A percentile compares a stretch with the other conserved stretches of the same genome.
These are phyloP conservation scores for Jaltomata sinuosa DNA, from an alignment of 257 asterid genomes.

Conservation along the genomic window DNA sequence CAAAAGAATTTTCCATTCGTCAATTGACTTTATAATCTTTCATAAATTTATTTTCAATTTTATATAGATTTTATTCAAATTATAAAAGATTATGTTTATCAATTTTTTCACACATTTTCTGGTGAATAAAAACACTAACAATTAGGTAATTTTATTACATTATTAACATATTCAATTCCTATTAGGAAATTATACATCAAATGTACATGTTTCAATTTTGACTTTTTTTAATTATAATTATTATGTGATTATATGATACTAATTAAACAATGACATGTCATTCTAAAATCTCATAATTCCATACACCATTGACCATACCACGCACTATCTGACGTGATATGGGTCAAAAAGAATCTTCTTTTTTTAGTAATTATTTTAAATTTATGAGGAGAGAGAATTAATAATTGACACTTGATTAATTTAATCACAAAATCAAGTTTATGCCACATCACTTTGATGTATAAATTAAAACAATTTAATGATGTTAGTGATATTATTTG, in stretches of 20 bases:
- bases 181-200: background rate
- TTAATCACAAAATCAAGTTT: background rate
- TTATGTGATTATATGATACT: background rate
- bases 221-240: background rate
- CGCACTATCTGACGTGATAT: background rate
- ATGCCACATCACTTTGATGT: background rate
- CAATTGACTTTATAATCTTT: too few species aligned
- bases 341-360: background rate
- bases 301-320: background rate
- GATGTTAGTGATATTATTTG: background rate
- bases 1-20: background rate
- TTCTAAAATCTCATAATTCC: background rate
- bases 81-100: too few species aligned
- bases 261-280: background rate
- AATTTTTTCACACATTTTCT: too few species aligned
- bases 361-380: background rate
- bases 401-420: background rate
- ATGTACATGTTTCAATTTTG: background rate
- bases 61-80: too few species aligned
- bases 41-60: too few species aligned
- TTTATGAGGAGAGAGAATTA: background rate
- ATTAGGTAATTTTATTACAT: background rate
- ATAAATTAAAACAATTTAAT: background rate
- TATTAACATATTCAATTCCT: background rate
- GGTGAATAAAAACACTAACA: background rate